These are phyloP conservation scores for Stemphylium beticola DNA, from an alignment of 2,329 filamentous ascomycete species.

Conservation along the genomic window DNA sequence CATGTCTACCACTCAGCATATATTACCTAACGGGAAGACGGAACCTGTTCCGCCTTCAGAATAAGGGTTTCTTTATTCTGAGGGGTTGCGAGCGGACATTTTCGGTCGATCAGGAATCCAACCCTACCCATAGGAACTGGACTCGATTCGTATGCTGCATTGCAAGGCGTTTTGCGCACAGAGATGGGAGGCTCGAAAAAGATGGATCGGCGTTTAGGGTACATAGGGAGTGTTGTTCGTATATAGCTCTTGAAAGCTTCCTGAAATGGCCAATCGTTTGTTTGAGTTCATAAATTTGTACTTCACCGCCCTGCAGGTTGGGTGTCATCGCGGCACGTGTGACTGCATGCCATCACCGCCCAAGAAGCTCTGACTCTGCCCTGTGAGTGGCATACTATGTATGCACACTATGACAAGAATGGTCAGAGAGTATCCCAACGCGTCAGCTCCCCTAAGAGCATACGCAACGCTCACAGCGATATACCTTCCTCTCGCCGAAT, in stretches of 20 bases:
- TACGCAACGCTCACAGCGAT: neutral
- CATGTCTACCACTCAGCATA: slow-evolving; percentile 23
- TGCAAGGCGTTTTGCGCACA: slow-evolving; percentile 7
- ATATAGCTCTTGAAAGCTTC: neutral
- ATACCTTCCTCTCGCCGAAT: neutral
- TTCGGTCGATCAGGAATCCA: neutral
- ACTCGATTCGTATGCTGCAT: slow-evolving; percentile 4
- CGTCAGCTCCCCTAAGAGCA: neutral
- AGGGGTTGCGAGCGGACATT: neutral
- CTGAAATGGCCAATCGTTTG: neutral
- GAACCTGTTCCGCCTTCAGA: slow-evolving; percentile 8
- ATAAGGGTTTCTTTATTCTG: neutral
- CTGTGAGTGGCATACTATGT: too few species aligned
- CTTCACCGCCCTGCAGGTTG: neutral
- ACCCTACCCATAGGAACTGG: neutral
- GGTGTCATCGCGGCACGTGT: neutral
- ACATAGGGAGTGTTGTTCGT: neutral
- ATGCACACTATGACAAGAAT: neutral
- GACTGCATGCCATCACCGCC: neutral
- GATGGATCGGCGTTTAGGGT: neutral
- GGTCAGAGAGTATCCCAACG: neutral
- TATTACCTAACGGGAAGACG: slow-evolving; percentile 17
- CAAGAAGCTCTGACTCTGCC: neutral
- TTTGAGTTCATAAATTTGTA: neutral
- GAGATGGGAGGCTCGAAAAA: neutral